Evolutionary conservation across 2,329 filamentous ascomycete species (phyloP), one percentile per base, ranked within the genome.

Genomic region (Neofusicoccum parvum): DNA sequence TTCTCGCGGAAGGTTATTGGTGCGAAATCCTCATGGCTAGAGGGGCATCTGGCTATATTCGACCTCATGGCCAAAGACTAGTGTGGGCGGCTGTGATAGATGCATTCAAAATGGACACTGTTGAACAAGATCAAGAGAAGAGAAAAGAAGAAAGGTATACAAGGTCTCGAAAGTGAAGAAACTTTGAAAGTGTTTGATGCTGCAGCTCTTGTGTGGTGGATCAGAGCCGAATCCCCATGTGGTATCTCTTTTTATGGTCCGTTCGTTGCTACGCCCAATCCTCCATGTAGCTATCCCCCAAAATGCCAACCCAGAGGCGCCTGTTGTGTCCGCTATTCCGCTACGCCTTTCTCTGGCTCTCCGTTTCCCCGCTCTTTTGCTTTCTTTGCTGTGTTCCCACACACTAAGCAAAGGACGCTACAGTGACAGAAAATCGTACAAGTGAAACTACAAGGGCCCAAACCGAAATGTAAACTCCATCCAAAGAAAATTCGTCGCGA

Each of bases 401-500:
- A 45, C 43, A 10, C 14, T 15, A 7, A 45, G 43, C 14, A n/a
- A 45, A n/a, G 43, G n/a, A n/a, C 15, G 43, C 15, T 45, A 17
- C n/a, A 45, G 2, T 17, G n/a, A 45, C 48, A 51, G 23, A 51
- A 27, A n/a, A 51, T 27, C 11, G 23, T 32, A 51, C 14, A 51
- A 10, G 27, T 51, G 27, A 32, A 36, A 27, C 46, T 27, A 9
- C 17, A 1, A 32, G 20, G 11, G 17, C 17, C 46, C 46, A 12
- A 49, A 49, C 17, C 17, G 10, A 49, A 12, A 14, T 49, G 5
- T 49, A 23, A 49, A 49, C 43, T 45, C 43, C 43, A 32, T 3
- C 11, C 36, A 46, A 60, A 60, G 53, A 48, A 60, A 34, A 60
- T 48, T 60, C 56, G 56, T 60, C 43, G 41, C 41, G 32, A 37